phyloP scores from a whole-genome alignment of 2,329 filamentous ascomycete species.

The Aspergillus sp. region DNA sequence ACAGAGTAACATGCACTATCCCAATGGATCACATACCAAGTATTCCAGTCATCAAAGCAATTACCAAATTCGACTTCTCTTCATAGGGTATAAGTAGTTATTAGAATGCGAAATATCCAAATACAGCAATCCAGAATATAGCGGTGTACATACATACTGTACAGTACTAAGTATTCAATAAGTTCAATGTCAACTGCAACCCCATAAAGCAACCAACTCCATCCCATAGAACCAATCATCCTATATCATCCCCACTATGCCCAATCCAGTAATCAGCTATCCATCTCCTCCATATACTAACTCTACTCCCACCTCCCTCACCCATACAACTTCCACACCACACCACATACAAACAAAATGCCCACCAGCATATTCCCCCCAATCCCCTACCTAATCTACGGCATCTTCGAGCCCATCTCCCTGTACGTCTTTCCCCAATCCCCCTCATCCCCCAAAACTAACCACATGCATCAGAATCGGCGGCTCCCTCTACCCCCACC shows the following conservation, averaged over 20 bases:
- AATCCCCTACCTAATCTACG: conserved; percentile 67
- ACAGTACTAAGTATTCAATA: no score
- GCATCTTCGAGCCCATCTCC: conserved; percentile 67
- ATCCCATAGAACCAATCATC: neutral
- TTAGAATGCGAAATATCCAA: no score
- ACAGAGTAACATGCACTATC: no score
- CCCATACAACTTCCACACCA: neutral
- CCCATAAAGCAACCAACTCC: no score
- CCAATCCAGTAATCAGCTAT: neutral
- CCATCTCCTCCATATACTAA: neutral
- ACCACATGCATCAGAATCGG: conserved; percentile 52
- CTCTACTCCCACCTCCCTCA: neutral
- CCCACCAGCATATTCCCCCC: conserved; percentile 59
- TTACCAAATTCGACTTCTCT: no score
- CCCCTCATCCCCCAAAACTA: conserved; percentile 12
- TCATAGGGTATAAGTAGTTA: no score
- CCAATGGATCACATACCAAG: no score
- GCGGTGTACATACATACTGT: no score
- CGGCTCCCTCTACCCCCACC: conserved; percentile 60
- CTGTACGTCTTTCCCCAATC: conserved; percentile 52
- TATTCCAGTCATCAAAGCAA: no score
- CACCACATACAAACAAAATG: conserved; percentile 18
- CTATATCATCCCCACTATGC: neutral
- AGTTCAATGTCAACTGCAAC: no score
- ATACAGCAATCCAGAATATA: no score